phyloP scores from a whole-genome alignment of 2,329 filamentous ascomycete genomes.

The Blastomyces percursus region DNA sequence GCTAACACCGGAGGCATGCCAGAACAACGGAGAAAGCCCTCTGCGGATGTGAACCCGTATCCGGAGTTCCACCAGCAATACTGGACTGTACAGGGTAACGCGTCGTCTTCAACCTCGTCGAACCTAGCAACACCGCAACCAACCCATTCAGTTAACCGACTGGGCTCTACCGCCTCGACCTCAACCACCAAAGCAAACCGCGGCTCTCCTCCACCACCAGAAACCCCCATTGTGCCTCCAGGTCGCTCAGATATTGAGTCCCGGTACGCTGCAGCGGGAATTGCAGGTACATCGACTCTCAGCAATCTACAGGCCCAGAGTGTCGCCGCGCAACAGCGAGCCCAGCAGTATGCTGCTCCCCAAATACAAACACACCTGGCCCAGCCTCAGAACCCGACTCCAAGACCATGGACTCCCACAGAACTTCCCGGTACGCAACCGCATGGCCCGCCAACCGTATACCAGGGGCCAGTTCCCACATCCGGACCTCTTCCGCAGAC shows the following conservation, averaged over 20 bases:
- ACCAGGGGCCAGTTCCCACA: conserved; percentile 60
- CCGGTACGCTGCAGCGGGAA: conserved; percentile 81
- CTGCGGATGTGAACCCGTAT: conserved; percentile 31
- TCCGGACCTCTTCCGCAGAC: conserved; percentile 29
- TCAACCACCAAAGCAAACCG: conserved; percentile 86
- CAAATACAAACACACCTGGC: conserved; percentile 24
- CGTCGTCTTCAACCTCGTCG: conserved; percentile 16
- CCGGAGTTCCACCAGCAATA: conserved; percentile 51
- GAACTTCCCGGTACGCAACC: conserved; percentile 77
- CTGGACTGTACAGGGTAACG: conserved; percentile 43
- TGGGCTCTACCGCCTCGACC: conserved; percentile 77
- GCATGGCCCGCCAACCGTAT: conserved; percentile 81
- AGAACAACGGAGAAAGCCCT: conserved; percentile 14
- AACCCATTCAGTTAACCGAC: conserved; percentile 44
- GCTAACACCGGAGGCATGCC: conserved; percentile 12
- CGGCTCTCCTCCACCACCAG: conserved; percentile 87
- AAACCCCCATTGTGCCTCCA: conserved; percentile 73
- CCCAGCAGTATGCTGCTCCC: conserved; percentile 61
- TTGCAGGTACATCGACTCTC: conserved; percentile 73
- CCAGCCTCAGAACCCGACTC: conserved; percentile 25
- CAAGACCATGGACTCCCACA: conserved; percentile 86
- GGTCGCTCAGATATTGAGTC: conserved; percentile 74
- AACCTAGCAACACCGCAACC: conserved; percentile 43
- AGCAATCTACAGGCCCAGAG: conserved; percentile 65
- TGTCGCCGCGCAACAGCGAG: conserved; percentile 68